phyloP scores from a whole-genome alignment of 2,329 filamentous ascomycete genomes.

The Penicillium vulpinum region DNA sequence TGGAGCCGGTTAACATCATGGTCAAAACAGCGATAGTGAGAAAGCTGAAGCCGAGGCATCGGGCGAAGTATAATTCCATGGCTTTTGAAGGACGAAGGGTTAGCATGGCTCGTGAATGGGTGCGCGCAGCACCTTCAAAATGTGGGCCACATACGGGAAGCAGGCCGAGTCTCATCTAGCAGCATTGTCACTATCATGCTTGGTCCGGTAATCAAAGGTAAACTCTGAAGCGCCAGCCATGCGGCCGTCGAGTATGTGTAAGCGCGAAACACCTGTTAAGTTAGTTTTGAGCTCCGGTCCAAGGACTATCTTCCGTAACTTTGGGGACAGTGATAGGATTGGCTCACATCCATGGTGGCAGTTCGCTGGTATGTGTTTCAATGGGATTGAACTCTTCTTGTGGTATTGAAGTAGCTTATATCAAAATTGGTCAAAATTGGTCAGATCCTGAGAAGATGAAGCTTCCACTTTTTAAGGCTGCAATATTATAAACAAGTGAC shows the following conservation, averaged over 20 bases:
- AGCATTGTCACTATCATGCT: conserved; percentile 62
- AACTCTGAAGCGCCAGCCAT: conserved; percentile 47
- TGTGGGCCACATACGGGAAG: conserved; percentile 49
- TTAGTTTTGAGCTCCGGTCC: conserved; percentile 10
- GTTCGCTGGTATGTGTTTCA: background rate
- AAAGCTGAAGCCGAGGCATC: conserved; percentile 67
- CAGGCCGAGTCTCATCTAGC: conserved; percentile 56
- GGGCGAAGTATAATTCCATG: conserved; percentile 72
- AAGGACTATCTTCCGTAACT: conserved; percentile 4
- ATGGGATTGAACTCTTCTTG: background rate
- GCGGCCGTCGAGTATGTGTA: conserved; percentile 48
- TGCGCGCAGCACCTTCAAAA: background rate
- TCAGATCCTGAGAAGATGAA: background rate
- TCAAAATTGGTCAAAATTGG: too few species aligned
- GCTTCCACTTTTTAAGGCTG: background rate
- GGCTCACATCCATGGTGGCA: conserved; percentile 14
- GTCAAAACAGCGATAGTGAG: conserved; percentile 63
- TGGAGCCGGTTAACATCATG: conserved; percentile 68
- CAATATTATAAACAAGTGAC: conserved; percentile 8
- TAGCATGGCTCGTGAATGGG: conserved; percentile 1
- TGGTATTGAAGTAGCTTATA: background rate
- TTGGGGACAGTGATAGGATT: background rate
- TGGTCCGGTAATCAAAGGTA: conserved; percentile 60
- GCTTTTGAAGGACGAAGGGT: conserved; percentile 39
- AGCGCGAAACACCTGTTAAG: conserved; percentile 43